These are phyloP conservation scores for Capsella bursapastoris DNA, from an alignment of 345 rosid species.

Conservation along the genomic window DNA sequence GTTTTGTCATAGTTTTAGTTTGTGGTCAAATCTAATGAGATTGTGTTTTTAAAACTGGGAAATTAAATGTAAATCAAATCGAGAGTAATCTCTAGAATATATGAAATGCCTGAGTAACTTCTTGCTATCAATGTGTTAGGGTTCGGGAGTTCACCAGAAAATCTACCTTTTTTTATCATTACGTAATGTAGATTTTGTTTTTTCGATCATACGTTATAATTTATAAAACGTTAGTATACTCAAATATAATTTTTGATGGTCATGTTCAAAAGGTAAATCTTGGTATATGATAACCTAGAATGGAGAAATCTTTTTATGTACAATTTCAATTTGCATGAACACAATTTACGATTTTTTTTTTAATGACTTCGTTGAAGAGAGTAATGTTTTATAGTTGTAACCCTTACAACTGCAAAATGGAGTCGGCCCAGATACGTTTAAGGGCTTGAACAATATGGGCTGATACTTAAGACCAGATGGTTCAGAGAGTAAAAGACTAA, in stretches of 20 bases:
- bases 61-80: background rate
- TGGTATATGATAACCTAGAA: too few relatives aligned
- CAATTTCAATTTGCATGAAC: too few relatives aligned
- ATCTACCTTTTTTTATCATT: background rate
- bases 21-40: background rate
- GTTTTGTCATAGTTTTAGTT: too few relatives aligned
- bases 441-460: constrained; percentile 24
- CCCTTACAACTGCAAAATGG: too few relatives aligned
- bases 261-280: too few relatives aligned
- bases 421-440: constrained; percentile 2
- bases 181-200: background rate
- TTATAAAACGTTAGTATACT: background rate
- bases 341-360: too few relatives aligned
- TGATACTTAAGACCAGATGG: background rate
- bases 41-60: background rate
- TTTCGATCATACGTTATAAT: background rate
- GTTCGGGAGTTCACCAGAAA: background rate
- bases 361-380: too few relatives aligned
- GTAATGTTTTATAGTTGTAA: background rate
- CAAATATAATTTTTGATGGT: background rate
- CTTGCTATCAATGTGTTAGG: constrained; percentile 1
- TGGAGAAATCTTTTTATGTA: too few relatives aligned
- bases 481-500: background rate
- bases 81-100: background rate
- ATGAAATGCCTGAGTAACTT: background rate